Percentiles rank a stretch among this genome's conserved stretches.
These are phyloP conservation scores for Penicillium polonicum DNA, from an alignment of 2,329 filamentous ascomycete species.

Conservation along the genomic window DNA sequence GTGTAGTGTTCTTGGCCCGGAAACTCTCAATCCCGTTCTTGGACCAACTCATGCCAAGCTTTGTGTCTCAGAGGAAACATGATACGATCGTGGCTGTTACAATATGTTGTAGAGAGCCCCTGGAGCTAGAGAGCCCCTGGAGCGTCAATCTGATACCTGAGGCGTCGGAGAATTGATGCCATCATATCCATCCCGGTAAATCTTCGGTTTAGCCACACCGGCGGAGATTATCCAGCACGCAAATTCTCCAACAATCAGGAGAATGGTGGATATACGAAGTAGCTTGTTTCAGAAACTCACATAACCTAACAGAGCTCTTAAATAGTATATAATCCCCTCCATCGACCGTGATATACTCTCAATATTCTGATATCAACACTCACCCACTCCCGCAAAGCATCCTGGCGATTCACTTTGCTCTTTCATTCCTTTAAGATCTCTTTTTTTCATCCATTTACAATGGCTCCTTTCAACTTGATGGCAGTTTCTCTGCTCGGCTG, in stretches of 20 bases:
- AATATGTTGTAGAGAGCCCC: background rate
- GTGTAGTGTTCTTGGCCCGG: background rate
- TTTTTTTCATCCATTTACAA: conserved; percentile 1
- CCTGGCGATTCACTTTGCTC: background rate
- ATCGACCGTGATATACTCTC: background rate
- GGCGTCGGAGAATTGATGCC: conserved; percentile 12
- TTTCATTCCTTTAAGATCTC: background rate
- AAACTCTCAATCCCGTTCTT: background rate
- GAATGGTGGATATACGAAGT: no score
- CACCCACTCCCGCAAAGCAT: background rate
- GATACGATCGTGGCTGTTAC: background rate
- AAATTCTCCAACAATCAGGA: conserved; percentile 5
- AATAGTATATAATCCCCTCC: conserved; percentile 7
- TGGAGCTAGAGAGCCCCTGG: background rate
- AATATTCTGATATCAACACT: background rate
- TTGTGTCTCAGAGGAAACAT: background rate
- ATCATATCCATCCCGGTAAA: conserved; percentile 4
- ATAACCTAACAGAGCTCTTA: no score
- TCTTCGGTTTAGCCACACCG: background rate
- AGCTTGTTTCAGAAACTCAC: background rate
- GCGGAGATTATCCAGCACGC: background rate
- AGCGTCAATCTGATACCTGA: conserved; percentile 11
- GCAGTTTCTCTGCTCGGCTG: conserved; percentile 23
- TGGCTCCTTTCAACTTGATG: conserved; percentile 28
- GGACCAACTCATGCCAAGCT: conserved; percentile 10